A percentile compares a stretch with the other conserved stretches of the same genome.
Evolutionary conservation across 495 filamentous ascomycete species (phyloP).

Genomic region (Daldinia vernicosa): DNA sequence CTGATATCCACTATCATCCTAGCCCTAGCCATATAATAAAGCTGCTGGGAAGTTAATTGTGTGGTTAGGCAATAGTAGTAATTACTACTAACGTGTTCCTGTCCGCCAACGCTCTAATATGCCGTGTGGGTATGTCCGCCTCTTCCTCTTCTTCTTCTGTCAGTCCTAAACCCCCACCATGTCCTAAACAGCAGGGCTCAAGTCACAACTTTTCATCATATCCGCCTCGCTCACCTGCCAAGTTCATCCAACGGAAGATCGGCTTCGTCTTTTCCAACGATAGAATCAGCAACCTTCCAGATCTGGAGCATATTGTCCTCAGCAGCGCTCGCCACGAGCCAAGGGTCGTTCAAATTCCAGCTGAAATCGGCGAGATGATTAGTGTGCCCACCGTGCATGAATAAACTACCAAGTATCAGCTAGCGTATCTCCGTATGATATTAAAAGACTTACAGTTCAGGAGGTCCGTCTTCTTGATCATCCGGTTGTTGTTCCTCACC

Average conservation of each 20-base stretch:
- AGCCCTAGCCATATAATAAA: background rate
- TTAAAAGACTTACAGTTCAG: constrained; percentile 79
- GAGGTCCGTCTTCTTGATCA: constrained; percentile 95
- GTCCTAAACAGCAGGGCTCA: background rate
- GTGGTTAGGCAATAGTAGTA: background rate
- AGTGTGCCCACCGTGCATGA: constrained; percentile 99
- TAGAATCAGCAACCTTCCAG: constrained; percentile 92
- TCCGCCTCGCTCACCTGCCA: constrained; percentile 55
- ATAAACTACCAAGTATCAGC: constrained; percentile 65
- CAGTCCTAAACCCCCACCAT: background rate
- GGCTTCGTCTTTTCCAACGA: constrained; percentile 82
- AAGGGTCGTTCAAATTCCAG: constrained; percentile 96
- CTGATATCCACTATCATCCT: background rate
- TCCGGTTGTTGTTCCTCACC: constrained; percentile 95
- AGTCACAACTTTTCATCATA: background rate
- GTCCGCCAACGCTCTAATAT: background rate
- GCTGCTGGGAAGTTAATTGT: background rate
- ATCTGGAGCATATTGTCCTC: constrained; percentile 98
- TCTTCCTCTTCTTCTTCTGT: background rate
- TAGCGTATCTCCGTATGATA: constrained; percentile 9
- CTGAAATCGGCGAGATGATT: constrained; percentile 95
- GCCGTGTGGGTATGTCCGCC: background rate
- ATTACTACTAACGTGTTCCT: background rate
- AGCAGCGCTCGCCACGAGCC: constrained; percentile 91
- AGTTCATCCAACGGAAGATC: constrained; percentile 83